phyloP scores from a whole-genome alignment of 2,329 filamentous ascomycete species.

The Phoma sp. region DNA sequence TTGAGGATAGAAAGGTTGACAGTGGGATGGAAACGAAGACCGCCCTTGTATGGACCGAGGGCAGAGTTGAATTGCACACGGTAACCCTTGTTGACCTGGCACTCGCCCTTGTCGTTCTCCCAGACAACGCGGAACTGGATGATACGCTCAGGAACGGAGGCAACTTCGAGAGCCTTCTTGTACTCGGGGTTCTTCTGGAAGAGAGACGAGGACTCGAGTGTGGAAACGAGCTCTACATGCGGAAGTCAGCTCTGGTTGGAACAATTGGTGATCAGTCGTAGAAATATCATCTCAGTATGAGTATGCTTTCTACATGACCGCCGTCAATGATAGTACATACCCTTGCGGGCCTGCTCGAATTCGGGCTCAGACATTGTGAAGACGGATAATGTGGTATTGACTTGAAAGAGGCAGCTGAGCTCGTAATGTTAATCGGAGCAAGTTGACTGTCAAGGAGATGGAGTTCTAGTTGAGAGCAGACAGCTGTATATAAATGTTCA shows the following conservation, averaged over 20 bases:
- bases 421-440: conserved; percentile 18
- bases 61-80: conserved; percentile 99
- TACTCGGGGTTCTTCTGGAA: conserved; percentile 96
- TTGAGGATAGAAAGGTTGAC: conserved; percentile 83
- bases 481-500: conserved; percentile 37
- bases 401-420: conserved; percentile 13
- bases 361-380: conserved; percentile 86
- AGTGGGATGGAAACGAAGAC: conserved; percentile 90
- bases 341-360: conserved; percentile 98
- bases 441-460: conserved; percentile 15
- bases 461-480: conserved; percentile 16
- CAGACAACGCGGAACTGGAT: conserved; percentile 97
- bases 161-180: conserved; percentile 85
- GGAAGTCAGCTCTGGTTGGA: conserved; percentile 18
- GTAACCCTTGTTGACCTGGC: conserved; percentile 93
- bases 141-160: conserved; percentile 89
- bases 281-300: neutral
- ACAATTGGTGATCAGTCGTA: neutral
- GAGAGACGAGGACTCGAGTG: conserved; percentile 90
- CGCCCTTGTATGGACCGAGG: conserved; percentile 97
- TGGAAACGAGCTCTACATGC: conserved; percentile 81
- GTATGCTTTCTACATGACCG: neutral
- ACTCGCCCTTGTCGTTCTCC: conserved; percentile 89
- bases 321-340: conserved; percentile 57
- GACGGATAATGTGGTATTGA: conserved; percentile 17